These are phyloP conservation scores for Spizellomyces punctatus DNA, from an alignment of 192 early-diverging fungal genomes.

Conservation along the genomic window DNA sequence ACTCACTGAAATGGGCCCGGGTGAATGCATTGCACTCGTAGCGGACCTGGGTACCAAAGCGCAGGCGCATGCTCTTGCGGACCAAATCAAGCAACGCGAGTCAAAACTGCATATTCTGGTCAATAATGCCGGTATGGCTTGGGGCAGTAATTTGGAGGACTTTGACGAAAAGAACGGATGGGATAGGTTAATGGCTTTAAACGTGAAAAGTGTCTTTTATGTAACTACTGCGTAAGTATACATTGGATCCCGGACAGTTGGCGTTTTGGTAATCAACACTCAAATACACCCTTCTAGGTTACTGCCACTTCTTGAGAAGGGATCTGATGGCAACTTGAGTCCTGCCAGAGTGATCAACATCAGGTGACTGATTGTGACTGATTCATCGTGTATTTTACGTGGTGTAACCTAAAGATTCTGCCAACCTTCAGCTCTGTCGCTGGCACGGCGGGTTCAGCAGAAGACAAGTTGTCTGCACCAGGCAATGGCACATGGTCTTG, in stretches of 20 bases:
- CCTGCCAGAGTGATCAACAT: slow-evolving; percentile 92
- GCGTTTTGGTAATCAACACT: background rate
- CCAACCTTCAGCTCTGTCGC: slow-evolving; percentile 40
- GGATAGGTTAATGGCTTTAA: slow-evolving; percentile 77
- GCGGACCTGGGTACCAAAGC: slow-evolving; percentile 69
- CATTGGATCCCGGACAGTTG: background rate
- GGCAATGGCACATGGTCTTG: slow-evolving; percentile 52
- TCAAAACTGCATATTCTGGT: slow-evolving; percentile 73
- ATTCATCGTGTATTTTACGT: background rate
- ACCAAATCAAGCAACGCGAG: slow-evolving; percentile 61
- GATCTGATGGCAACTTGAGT: slow-evolving; percentile 44
- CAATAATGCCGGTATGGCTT: slow-evolving; percentile 75
- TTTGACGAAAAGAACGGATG: slow-evolving; percentile 57
- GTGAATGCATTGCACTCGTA: slow-evolving; percentile 71
- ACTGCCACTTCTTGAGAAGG: slow-evolving; percentile 69
- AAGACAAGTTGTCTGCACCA: slow-evolving; percentile 32
- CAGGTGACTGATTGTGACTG: slow-evolving; percentile 54
- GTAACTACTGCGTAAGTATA: slow-evolving; percentile 65
- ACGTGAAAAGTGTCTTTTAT: slow-evolving; percentile 80
- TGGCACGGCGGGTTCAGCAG: slow-evolving; percentile 33
- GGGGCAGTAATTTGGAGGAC: slow-evolving; percentile 43
- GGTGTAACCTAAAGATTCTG: background rate
- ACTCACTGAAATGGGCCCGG: slow-evolving; percentile 69
- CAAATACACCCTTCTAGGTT: slow-evolving; percentile 31
- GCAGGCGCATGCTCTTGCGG: slow-evolving; percentile 59